A percentile compares a stretch with the other conserved stretches of the same genome.
These are phyloP conservation scores for Irpex sp. DNA, from an alignment of 1,284 basidiomycete genomes.

Conservation along the genomic window DNA sequence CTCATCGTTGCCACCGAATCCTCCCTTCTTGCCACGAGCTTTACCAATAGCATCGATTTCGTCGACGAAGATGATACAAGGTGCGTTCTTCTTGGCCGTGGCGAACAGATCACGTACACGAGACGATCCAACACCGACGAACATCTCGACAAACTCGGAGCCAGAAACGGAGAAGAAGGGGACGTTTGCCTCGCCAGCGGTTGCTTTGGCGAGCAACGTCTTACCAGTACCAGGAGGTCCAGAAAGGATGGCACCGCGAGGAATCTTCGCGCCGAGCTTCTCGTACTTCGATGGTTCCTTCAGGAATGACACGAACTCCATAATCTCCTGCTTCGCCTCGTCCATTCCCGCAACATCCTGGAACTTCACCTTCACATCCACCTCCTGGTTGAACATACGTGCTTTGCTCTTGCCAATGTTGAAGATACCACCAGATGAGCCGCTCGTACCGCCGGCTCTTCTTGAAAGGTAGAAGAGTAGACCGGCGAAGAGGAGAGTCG, in stretches of 20 bases:
- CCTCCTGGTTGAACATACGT: constrained; percentile 97
- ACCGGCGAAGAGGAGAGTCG: constrained; percentile 89
- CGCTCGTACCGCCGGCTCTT: constrained; percentile 63
- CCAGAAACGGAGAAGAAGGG: constrained; percentile 98
- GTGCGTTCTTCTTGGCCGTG: constrained; percentile 95
- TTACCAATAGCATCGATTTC: constrained; percentile 99
- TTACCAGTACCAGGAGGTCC: constrained; percentile 99
- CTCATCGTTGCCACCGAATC: constrained; percentile 95
- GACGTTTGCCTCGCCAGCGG: constrained; percentile 95
- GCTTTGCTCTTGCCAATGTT: constrained; percentile 96
- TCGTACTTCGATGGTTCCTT: constrained; percentile 96
- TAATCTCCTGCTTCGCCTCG: constrained; percentile 99
- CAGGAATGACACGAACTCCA: constrained; percentile 99
- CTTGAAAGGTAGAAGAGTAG: constrained; percentile 90
- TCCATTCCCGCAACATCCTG: constrained; percentile 99
- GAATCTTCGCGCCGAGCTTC: constrained; percentile 97
- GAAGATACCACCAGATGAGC: constrained; percentile 89
- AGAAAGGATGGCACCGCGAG: constrained; percentile 95
- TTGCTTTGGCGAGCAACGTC: constrained; percentile 96
- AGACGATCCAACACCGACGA: constrained; percentile 97
- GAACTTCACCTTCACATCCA: constrained; percentile 91
- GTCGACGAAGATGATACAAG: constrained; percentile 97
- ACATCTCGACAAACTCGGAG: constrained; percentile 99
- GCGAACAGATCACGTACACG: constrained; percentile 97
- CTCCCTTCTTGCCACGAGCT: constrained; percentile 85